Percentiles rank a stretch among this genome's conserved stretches.
These are phyloP conservation scores for Penicillium sp. DNA, from an alignment of 2,329 filamentous ascomycete species.

Conservation along the genomic window DNA sequence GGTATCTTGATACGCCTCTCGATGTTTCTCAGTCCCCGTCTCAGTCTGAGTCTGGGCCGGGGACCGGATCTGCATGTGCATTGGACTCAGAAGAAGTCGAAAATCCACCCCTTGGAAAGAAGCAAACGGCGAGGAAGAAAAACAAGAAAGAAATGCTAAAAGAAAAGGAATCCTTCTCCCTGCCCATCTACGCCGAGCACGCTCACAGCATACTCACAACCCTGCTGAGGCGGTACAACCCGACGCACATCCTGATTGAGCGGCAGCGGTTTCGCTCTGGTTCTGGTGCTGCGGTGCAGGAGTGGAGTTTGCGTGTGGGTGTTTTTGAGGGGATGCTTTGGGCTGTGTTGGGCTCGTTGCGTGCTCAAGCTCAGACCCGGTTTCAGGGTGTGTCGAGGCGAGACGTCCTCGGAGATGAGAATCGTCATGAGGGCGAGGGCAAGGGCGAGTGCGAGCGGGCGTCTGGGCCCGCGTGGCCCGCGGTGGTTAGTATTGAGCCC, in stretches of 20 bases:
- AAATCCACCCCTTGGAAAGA: neutral
- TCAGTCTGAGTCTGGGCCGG: conserved; percentile 12
- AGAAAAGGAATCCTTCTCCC: conserved; percentile 51
- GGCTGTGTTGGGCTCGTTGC: conserved; percentile 66
- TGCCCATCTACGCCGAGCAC: conserved; percentile 57
- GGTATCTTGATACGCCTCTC: conserved; percentile 34
- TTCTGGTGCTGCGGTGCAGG: conserved; percentile 68
- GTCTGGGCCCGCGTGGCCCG: conserved; percentile 28
- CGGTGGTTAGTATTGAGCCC: conserved; percentile 24
- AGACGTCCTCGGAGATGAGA: neutral
- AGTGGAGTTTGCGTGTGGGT: conserved; percentile 85
- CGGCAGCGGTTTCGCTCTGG: conserved; percentile 67
- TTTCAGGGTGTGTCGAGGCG: neutral
- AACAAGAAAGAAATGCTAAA: neutral
- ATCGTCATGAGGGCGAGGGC: neutral
- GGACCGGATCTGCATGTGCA: neutral
- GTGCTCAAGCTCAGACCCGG: conserved; percentile 11
- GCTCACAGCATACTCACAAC: conserved; percentile 61
- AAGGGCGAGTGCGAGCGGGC: neutral
- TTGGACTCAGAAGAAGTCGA: neutral
- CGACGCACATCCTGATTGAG: conserved; percentile 74
- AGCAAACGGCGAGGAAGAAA: neutral
- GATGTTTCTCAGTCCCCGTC: neutral
- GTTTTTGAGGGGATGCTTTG: conserved; percentile 82
- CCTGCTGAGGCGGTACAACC: conserved; percentile 57